Percentiles rank a stretch among this genome's conserved stretches.
These are phyloP conservation scores for Blastobotrys parvus DNA, from an alignment of 805 yeast species.

Conservation along the genomic window DNA sequence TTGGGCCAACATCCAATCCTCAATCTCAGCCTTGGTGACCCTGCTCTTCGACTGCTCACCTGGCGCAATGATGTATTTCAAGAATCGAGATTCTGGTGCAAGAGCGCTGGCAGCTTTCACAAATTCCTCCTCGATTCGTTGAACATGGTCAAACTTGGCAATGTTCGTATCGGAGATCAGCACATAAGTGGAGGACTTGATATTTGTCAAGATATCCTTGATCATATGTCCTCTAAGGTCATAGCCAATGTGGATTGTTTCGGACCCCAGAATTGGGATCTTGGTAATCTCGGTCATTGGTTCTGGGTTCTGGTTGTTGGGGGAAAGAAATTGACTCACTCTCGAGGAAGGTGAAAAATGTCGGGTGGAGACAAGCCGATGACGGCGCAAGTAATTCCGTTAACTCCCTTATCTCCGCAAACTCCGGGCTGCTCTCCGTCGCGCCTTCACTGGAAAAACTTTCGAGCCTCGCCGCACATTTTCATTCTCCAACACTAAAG, in stretches of 20 bases:
- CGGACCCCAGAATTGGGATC: conserved; percentile 47
- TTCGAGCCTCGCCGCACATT: no score
- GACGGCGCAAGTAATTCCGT: no score
- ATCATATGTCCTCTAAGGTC: conserved; percentile 69
- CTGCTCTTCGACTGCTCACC: conserved; percentile 90
- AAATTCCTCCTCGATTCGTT: conserved; percentile 52
- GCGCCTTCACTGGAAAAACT: no score
- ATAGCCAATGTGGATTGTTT: conserved; percentile 85
- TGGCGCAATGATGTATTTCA: conserved; percentile 73
- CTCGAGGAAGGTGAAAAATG: background rate
- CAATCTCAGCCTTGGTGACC: conserved; percentile 84
- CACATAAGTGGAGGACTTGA: conserved; percentile 86
- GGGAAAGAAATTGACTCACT: background rate
- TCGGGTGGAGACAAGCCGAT: no score
- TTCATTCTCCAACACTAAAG: no score
- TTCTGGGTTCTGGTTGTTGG: background rate
- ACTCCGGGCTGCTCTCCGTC: no score
- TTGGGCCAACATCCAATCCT: conserved; percentile 70
- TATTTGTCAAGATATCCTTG: conserved; percentile 47
- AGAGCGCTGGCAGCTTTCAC: conserved; percentile 25
- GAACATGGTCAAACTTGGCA: conserved; percentile 27
- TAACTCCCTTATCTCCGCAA: no score
- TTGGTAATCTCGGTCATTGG: conserved; percentile 9
- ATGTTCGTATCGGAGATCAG: conserved; percentile 82
- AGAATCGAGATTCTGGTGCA: conserved; percentile 44